A percentile compares a stretch with the other conserved stretches of the same genome.
Conservation (phyloP, 495 filamentous ascomycete species). For the Daldinia concentrica region DNA sequence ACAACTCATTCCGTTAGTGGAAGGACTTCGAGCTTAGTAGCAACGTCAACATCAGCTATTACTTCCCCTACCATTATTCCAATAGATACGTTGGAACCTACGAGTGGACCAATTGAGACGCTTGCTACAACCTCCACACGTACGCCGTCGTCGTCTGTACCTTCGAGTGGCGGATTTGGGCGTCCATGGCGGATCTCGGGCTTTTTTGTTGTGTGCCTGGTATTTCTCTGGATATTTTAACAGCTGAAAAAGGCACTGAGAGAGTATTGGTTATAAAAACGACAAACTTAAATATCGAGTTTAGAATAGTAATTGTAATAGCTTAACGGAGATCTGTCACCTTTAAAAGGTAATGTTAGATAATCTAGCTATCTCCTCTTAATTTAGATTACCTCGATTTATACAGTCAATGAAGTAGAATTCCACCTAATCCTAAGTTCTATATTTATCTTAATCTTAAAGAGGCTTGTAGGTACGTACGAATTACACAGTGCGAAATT, state of each 20-base stretch:
- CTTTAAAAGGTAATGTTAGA: neutral
- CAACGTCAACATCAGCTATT: slow-evolving; percentile 1
- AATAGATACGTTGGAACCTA: neutral
- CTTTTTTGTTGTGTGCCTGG: slow-evolving; percentile 2
- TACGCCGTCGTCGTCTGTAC: neutral
- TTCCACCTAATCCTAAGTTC: neutral
- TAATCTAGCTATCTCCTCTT: neutral
- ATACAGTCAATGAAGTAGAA: too few species aligned
- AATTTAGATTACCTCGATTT: too few species aligned
- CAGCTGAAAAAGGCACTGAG: neutral
- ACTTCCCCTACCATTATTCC: neutral
- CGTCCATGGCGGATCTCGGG: neutral
- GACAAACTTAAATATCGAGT: too few species aligned
- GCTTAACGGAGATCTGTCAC: neutral
- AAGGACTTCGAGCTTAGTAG: slow-evolving; percentile 11
- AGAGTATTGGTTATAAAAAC: neutral
- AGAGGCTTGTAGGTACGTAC: too few species aligned
- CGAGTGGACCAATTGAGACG: neutral
- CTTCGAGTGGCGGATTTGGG: slow-evolving; percentile 6
- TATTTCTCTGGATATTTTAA: neutral
- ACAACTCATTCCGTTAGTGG: slow-evolving; percentile 2
- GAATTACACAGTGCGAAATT: neutral
- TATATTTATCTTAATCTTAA: neutral
- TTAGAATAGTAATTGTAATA: neutral
- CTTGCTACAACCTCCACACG: neutral